Evolutionary conservation across 2,329 filamentous ascomycete species (phyloP).

Genomic region (Fusarium scirpi): DNA sequence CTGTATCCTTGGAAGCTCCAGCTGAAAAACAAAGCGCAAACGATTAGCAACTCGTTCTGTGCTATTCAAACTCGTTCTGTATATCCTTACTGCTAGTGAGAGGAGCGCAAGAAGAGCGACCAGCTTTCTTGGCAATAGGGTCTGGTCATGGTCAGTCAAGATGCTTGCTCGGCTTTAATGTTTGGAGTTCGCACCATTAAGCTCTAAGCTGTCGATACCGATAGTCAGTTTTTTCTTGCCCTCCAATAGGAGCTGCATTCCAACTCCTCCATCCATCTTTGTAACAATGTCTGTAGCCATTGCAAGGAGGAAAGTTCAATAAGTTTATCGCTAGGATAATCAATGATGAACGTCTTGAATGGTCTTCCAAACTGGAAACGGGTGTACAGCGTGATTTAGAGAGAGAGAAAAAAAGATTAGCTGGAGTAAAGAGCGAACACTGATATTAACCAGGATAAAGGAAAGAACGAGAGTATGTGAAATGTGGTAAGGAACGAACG

Average conservation of each 20-base stretch:
- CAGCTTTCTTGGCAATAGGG: constrained; percentile 36
- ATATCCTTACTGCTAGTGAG: constrained; percentile 33
- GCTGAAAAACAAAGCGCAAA: background rate
- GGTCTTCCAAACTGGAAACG: constrained; percentile 5
- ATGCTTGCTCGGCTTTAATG: background rate
- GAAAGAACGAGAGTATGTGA: background rate
- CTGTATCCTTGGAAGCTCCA: constrained; percentile 52
- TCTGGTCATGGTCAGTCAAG: constrained; percentile 40
- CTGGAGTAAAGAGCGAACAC: constrained; percentile 13
- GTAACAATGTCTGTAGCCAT: constrained; percentile 23
- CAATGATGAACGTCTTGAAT: background rate
- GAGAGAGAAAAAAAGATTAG: background rate
- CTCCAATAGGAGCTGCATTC: constrained; percentile 48
- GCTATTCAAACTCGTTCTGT: background rate
- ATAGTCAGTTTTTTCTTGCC: constrained; percentile 51
- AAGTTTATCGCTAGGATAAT: background rate
- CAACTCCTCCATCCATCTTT: constrained; percentile 43
- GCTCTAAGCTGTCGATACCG: constrained; percentile 48
- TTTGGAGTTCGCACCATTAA: constrained; percentile 51
- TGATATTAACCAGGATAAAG: background rate
- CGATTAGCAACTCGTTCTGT: constrained; percentile 13
- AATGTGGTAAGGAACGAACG: constrained; percentile 9
- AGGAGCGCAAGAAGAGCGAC: constrained; percentile 42
- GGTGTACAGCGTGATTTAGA: background rate
- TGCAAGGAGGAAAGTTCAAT: background rate